Conservation (phyloP, 768 basidiomycete species). For the Pholiota microspora region DNA sequence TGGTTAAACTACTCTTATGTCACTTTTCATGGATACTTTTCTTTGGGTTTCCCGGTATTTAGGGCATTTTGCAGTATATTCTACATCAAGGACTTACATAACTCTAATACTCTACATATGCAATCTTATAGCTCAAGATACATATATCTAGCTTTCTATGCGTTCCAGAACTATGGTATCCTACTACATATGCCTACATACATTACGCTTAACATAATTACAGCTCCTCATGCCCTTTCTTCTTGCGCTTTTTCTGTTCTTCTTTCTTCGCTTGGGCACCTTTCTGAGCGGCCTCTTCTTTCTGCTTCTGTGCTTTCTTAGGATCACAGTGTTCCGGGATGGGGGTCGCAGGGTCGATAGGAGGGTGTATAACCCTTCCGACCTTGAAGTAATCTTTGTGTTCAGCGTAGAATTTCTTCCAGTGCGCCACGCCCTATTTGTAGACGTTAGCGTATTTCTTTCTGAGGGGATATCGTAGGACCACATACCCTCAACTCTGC, state of each 20-base stretch:
- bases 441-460: slow-evolving; percentile 2
- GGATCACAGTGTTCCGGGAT: slow-evolving; percentile 73
- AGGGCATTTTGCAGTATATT: not conserved
- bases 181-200: slow-evolving; percentile 5
- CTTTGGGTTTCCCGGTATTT: not conserved
- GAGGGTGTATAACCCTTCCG: slow-evolving; percentile 71
- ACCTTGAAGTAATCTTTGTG: slow-evolving; percentile 79
- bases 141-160: not conserved
- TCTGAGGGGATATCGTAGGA: not conserved
- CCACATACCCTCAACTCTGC: slow-evolving; percentile 64
- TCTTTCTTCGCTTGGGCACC: slow-evolving; percentile 18
- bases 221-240: slow-evolving; percentile 34
- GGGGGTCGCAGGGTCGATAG: slow-evolving; percentile 76
- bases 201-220: slow-evolving; percentile 9
- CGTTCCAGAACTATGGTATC: not conserved
- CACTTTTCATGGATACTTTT: too few relatives aligned
- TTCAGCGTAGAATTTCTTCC: slow-evolving; percentile 87
- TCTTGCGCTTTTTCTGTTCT: slow-evolving; percentile 19
- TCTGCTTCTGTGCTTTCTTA: slow-evolving; percentile 45
- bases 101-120: not conserved
- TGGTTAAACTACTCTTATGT: not conserved
- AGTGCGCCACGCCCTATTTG: slow-evolving; percentile 70
- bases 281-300: slow-evolving; percentile 22
- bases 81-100: not conserved
- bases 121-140: not conserved